Conservation (phyloP, 306 rosid species). For the Cucumis sativus region DNA sequence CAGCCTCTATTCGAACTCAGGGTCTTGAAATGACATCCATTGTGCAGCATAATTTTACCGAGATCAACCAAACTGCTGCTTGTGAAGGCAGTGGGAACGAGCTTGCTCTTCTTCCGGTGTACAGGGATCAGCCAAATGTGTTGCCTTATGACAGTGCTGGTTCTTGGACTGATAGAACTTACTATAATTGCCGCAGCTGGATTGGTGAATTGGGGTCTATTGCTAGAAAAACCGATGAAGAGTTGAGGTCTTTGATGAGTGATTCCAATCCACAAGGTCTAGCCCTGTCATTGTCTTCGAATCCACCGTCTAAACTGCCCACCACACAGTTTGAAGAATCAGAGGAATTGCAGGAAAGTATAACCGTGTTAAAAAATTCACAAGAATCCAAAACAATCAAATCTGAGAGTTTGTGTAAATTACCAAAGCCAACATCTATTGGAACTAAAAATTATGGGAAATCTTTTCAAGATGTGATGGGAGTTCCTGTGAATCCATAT, state of each 20-base stretch:
- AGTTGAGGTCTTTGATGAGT: constrained; percentile 11
- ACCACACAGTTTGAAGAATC: constrained; percentile 27
- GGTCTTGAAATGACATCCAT: constrained; percentile 24
- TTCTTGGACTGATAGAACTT: constrained; percentile 30
- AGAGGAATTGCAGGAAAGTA: constrained; percentile 19
- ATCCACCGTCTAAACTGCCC: constrained; percentile 28
- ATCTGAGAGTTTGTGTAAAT: constrained; percentile 11
- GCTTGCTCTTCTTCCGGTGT: constrained; percentile 27
- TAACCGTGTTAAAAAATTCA: constrained; percentile 2
- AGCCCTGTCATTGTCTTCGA: constrained; percentile 73
- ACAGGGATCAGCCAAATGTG: constrained; percentile 23
- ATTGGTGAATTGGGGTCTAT: constrained; percentile 16
- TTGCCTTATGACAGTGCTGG: constrained; percentile 16
- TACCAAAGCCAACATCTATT: constrained; percentile 31
- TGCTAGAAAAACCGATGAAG: constrained; percentile 13
- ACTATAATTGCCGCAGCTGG: constrained; percentile 13
- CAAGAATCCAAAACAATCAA: constrained; percentile 13
- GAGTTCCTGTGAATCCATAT: constrained; percentile 21
- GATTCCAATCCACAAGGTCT: constrained; percentile 63
- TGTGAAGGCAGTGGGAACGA: constrained; percentile 29
- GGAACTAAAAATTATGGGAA: constrained; percentile 38
- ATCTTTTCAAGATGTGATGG: constrained; percentile 43
- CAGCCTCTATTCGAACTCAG: constrained; percentile 24
- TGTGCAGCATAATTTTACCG: constrained; percentile 13
- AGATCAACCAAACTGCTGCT: constrained; percentile 7